Percentiles rank a stretch among this genome's conserved stretches.
These are phyloP conservation scores for Phytophthora ohioensis DNA, from an alignment of 352 stramenopile genomes.

Conservation along the genomic window DNA sequence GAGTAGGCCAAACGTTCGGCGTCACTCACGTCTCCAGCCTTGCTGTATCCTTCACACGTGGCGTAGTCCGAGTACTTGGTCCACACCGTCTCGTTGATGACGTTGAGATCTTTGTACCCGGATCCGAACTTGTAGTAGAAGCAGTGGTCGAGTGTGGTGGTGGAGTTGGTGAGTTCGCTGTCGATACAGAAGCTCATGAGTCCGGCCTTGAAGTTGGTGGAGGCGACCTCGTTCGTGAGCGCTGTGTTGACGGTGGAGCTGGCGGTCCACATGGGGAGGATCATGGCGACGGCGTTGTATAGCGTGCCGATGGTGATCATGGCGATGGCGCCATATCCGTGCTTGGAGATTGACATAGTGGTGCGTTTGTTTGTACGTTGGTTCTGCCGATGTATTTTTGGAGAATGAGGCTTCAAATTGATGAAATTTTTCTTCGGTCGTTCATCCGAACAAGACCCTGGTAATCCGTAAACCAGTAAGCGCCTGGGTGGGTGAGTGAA, in stretches of 20 bases:
- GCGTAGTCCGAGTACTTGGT: conserved; percentile 56
- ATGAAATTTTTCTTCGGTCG: too few species aligned
- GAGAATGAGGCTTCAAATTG: not conserved
- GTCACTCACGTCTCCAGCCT: conserved; percentile 38
- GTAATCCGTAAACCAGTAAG: too few species aligned
- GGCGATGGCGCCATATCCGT: conserved; percentile 27
- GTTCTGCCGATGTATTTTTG: not conserved
- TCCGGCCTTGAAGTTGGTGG: conserved; percentile 32
- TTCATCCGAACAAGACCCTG: too few species aligned
- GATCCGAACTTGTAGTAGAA: conserved; percentile 70
- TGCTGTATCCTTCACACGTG: conserved; percentile 57
- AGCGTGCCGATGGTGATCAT: conserved; percentile 27
- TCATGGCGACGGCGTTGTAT: conserved; percentile 28
- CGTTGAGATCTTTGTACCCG: conserved; percentile 49
- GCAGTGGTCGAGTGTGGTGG: conserved; percentile 59
- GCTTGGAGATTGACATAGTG: conserved; percentile 19
- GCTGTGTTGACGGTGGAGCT: conserved; percentile 30
- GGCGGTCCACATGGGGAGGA: conserved; percentile 24
- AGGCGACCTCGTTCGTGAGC: conserved; percentile 18
- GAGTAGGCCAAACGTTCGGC: conserved; percentile 42
- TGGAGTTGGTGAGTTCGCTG: conserved; percentile 50
- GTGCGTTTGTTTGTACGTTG: not conserved
- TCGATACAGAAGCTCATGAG: conserved; percentile 54
- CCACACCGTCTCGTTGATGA: conserved; percentile 40
- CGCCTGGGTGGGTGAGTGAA: too few species aligned